Conservation (phyloP, 169 alveolate genomes). For the Eimeria necatrix region DNA sequence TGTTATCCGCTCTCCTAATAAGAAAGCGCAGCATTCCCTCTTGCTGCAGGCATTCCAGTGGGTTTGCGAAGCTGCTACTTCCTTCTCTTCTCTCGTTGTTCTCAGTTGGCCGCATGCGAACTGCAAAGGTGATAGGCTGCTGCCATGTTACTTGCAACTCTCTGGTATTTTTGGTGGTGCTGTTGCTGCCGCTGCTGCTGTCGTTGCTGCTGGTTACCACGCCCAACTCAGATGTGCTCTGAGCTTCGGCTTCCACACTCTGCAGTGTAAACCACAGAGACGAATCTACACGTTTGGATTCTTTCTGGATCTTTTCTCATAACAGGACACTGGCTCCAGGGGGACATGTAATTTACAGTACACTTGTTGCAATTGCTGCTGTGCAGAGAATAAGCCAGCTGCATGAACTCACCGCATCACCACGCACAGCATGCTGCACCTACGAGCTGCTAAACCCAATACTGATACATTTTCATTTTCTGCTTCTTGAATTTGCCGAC, state of each 20-base stretch:
- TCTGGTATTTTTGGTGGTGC: not conserved
- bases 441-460: no score
- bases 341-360: no score
- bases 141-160: conserved; percentile 60
- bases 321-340: no score
- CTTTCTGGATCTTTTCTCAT: no score
- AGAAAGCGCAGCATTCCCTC: conserved; percentile 56
- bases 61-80: not conserved
- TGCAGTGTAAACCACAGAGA: conserved; percentile 15
- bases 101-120: not conserved
- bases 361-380: no score
- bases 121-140: not conserved
- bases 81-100: conserved; percentile 11
- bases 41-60: conserved; percentile 8
- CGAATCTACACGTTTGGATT: not conserved
- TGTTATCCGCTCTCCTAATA: conserved; percentile 2
- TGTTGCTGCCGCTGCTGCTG: conserved; percentile 18
- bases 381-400: no score
- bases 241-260: conserved; percentile 19
- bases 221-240: conserved; percentile 45
- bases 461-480: no score
- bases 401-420: no score
- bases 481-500: no score
- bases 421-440: no score
- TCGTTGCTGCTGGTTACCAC: conserved; percentile 25